A percentile compares a stretch with the other conserved stretches of the same genome.
phyloP scores from a whole-genome alignment of 345 rosid species.

The Melaleuca alternifolia region DNA sequence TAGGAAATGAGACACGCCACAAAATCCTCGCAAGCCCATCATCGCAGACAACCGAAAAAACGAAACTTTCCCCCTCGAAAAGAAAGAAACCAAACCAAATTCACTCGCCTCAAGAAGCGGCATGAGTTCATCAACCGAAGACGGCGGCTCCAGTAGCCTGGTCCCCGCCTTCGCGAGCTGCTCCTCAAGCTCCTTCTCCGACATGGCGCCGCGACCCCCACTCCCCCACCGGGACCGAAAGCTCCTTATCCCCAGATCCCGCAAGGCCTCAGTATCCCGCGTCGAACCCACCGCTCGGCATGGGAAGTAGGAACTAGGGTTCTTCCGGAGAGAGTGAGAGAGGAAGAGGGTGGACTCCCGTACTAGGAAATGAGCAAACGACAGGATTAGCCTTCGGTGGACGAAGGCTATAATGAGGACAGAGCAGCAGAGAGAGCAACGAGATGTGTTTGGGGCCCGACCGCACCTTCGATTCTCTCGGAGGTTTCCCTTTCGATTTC shows the following conservation, averaged over 20 bases:
- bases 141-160: slow-evolving; percentile 58
- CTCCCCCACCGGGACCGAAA: background rate
- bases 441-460: background rate
- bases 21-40: background rate
- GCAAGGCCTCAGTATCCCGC: background rate
- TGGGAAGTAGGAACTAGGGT: background rate
- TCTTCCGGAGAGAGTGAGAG: background rate
- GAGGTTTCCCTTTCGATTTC: background rate
- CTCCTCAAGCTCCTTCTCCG: slow-evolving; percentile 55
- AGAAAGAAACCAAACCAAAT: background rate
- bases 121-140: slow-evolving; percentile 64
- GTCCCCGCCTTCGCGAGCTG: slow-evolving; percentile 65
- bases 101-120: slow-evolving; percentile 78
- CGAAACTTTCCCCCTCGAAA: background rate
- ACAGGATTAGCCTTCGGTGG: background rate
- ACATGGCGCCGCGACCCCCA: background rate
- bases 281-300: background rate
- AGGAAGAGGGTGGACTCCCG: background rate
- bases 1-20: background rate
- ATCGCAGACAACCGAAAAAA: background rate
- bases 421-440: background rate
- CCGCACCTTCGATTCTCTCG: background rate
- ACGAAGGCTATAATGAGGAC: background rate
- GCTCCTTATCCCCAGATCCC: background rate
- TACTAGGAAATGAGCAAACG: background rate